phyloP scores from a whole-genome alignment of 1,139 yeast genomes.

The Yarrowia galli region DNA sequence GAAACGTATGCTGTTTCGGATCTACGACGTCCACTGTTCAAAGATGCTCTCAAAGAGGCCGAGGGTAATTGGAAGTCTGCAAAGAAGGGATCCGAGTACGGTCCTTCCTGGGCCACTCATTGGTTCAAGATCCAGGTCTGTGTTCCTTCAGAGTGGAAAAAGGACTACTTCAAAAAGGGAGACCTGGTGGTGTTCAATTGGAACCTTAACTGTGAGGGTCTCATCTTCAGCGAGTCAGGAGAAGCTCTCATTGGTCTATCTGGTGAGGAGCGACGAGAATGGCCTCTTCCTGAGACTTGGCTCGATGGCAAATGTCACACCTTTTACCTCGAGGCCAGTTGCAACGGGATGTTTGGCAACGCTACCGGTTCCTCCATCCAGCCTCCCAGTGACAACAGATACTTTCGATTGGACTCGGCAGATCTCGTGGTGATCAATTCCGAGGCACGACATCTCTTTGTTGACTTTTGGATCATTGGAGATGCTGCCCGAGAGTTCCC shows the following conservation, averaged over 20 bases:
- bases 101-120: constrained; percentile 96
- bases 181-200: constrained; percentile 73
- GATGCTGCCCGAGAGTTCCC: constrained; percentile 91
- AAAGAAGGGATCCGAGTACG: constrained; percentile 76
- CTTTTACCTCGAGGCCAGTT: constrained; percentile 87
- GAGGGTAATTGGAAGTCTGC: constrained; percentile 64
- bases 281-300: constrained; percentile 67
- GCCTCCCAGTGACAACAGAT: constrained; percentile 73
- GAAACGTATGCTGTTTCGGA: constrained; percentile 73
- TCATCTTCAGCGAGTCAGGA: constrained; percentile 73
- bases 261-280: constrained; percentile 84
- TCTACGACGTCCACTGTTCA: constrained; percentile 75
- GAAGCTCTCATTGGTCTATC: constrained; percentile 82
- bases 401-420: constrained; percentile 69
- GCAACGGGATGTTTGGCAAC: constrained; percentile 94
- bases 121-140: constrained; percentile 80
- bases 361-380: constrained; percentile 67
- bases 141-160: constrained; percentile 69
- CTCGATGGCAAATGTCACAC: constrained; percentile 56
- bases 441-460: constrained; percentile 76
- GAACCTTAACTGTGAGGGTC: constrained; percentile 88
- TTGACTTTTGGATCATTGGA: constrained; percentile 86
- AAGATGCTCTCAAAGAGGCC: constrained; percentile 64
- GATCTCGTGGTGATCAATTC: constrained; percentile 83
- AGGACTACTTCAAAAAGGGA: constrained; percentile 42